These are phyloP conservation scores for Raffaelea albimanens DNA, from an alignment of 2,329 filamentous ascomycete species.

Conservation along the genomic window DNA sequence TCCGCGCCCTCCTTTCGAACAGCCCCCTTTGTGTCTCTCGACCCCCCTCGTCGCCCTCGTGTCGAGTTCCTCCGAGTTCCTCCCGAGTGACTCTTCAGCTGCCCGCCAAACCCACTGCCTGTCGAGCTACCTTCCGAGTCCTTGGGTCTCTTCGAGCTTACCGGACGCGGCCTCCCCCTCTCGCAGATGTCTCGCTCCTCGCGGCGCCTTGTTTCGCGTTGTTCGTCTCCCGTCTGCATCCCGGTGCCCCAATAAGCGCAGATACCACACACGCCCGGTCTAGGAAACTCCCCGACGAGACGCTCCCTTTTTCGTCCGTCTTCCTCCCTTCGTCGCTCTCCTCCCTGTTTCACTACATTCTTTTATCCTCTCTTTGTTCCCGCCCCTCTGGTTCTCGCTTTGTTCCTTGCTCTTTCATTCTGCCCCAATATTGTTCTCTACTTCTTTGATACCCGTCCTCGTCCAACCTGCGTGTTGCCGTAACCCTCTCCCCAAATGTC, in stretches of 20 bases:
- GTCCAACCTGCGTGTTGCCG: neutral
- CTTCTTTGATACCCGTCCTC: neutral
- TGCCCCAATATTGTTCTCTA: neutral
- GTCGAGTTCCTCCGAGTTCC: too few relatives aligned
- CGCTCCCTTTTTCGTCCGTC: neutral
- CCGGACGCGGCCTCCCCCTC: neutral
- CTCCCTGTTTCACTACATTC: neutral
- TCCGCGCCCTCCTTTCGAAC: too few relatives aligned
- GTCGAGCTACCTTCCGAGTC: too few relatives aligned
- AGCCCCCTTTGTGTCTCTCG: too few relatives aligned
- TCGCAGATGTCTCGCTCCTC: slow-evolving; percentile 13
- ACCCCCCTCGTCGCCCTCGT: neutral
- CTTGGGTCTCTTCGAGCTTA: too few relatives aligned
- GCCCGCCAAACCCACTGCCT: too few relatives aligned
- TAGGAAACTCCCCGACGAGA: neutral
- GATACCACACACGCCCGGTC: neutral
- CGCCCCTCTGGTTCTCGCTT: neutral
- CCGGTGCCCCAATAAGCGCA: slow-evolving; percentile 5
- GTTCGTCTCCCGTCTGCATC: neutral
- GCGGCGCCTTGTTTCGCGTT: slow-evolving; percentile 3
- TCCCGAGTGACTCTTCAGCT: too few relatives aligned
- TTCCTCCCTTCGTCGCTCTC: neutral
- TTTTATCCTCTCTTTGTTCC: neutral
- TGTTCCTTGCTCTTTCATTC: neutral
- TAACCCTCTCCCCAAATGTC: slow-evolving; percentile 43